Evolutionary conservation across 345 rosid genomes (phyloP).

Genomic region (Aegle marmelos): DNA sequence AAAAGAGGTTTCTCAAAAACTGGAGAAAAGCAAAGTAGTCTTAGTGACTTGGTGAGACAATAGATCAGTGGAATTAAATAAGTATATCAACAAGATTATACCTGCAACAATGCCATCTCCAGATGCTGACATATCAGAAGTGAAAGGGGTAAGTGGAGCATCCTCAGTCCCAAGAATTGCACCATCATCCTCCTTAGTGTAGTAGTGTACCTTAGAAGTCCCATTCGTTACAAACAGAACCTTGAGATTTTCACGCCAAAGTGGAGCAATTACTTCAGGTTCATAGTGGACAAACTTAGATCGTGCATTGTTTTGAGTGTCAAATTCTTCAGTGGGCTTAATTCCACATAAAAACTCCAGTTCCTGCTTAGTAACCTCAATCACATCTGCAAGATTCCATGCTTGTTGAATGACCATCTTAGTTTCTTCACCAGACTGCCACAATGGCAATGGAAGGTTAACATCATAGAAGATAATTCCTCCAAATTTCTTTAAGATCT

Average conservation of each 20-base stretch:
- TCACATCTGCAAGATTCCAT: slow-evolving; percentile 69
- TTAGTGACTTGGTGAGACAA: neutral
- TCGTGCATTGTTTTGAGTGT: slow-evolving; percentile 52
- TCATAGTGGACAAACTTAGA: slow-evolving; percentile 73
- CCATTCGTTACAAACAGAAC: slow-evolving; percentile 87
- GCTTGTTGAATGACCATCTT: slow-evolving; percentile 60
- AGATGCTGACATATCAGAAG: slow-evolving; percentile 82
- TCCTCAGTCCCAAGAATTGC: slow-evolving; percentile 79
- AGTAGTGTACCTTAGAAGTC: slow-evolving; percentile 86
- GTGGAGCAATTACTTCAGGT: slow-evolving; percentile 57
- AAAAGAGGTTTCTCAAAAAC: neutral
- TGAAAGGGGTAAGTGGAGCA: slow-evolving; percentile 72
- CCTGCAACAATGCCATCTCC: slow-evolving; percentile 97
- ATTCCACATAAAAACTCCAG: slow-evolving; percentile 84
- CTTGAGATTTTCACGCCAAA: slow-evolving; percentile 82
- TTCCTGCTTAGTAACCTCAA: slow-evolving; percentile 89
- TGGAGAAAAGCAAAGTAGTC: neutral
- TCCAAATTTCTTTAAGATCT: slow-evolving; percentile 68
- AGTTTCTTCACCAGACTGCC: slow-evolving; percentile 78
- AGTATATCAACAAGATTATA: slow-evolving; percentile 19
- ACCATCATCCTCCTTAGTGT: slow-evolving; percentile 75
- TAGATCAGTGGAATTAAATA: neutral
- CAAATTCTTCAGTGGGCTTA: slow-evolving; percentile 62
- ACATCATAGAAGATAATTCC: slow-evolving; percentile 73
- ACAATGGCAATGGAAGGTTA: slow-evolving; percentile 79